phyloP scores from a whole-genome alignment of 2,329 filamentous ascomycete genomes.

The Talaromyces atroroseus region DNA sequence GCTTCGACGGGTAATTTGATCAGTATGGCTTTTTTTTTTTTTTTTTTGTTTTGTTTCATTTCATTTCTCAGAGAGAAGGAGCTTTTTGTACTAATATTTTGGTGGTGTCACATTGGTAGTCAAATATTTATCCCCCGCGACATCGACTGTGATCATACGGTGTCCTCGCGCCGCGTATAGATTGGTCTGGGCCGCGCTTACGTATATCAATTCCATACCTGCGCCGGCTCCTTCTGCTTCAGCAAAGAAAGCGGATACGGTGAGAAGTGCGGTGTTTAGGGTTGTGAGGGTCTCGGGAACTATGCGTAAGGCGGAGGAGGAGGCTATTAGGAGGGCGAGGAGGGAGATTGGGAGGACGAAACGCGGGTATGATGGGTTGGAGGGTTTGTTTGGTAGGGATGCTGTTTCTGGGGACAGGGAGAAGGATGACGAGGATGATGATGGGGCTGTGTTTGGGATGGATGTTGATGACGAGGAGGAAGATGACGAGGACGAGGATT shows the following conservation, averaged over 20 bases:
- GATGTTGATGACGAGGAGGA: constrained; percentile 12
- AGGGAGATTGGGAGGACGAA: constrained; percentile 64
- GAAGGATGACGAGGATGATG: constrained; percentile 29
- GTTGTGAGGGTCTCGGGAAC: constrained; percentile 88
- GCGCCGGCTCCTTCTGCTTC: constrained; percentile 14
- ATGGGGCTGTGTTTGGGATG: constrained; percentile 26
- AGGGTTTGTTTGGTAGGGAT: constrained; percentile 23
- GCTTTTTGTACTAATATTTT: background rate
- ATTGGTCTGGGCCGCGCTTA: constrained; percentile 83
- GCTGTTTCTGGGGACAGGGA: constrained; percentile 3
- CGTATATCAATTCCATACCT: constrained; percentile 68
- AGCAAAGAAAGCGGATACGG: background rate
- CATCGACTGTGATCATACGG: constrained; percentile 85
- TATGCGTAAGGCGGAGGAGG: constrained; percentile 85
- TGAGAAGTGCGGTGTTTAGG: constrained; percentile 64
- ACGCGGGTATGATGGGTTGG: constrained; percentile 37
- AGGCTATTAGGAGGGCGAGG: constrained; percentile 74
- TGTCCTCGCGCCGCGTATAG: constrained; percentile 77
- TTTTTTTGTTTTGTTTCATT: background rate
- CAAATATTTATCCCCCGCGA: constrained; percentile 88
- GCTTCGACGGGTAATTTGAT: constrained; percentile 63
- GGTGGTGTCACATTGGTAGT: constrained; percentile 48
- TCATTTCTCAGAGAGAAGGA: too few relatives aligned
- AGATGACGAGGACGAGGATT: constrained; percentile 6
- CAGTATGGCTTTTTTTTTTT: constrained; percentile 42